These are phyloP conservation scores for Saksenaea vasiformis DNA, from an alignment of 371 early-diverging fungal genomes.

Conservation along the genomic window DNA sequence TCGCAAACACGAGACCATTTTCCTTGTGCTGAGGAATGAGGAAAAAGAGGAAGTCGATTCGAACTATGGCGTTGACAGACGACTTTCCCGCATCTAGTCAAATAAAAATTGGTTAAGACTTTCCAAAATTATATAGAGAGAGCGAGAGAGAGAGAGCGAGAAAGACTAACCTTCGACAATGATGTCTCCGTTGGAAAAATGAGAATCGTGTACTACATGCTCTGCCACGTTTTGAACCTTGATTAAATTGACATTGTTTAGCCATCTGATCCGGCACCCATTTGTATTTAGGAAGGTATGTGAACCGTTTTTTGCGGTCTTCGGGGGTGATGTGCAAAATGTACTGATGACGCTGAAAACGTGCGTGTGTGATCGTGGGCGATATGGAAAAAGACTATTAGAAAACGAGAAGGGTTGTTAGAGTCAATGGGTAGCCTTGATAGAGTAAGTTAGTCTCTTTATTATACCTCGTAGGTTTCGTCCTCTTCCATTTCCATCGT, in stretches of 20 bases:
- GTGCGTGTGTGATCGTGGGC: conserved; percentile 19
- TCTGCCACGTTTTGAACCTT: conserved; percentile 2
- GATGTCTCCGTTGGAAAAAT: conserved; percentile 44
- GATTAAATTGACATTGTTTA: conserved; percentile 37
- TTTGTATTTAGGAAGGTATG: conserved; percentile 25
- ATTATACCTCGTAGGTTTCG: not conserved
- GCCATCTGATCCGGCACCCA: conserved; percentile 43
- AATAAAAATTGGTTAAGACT: not conserved
- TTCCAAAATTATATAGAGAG: too few species aligned
- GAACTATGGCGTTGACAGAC: conserved; percentile 45
- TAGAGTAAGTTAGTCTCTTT: too few species aligned
- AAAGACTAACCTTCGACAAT: conserved; percentile 34
- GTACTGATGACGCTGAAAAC: conserved; percentile 36
- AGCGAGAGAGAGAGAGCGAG: too few species aligned
- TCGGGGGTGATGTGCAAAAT: conserved; percentile 28
- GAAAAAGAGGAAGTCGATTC: conserved; percentile 41
- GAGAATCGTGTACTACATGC: conserved; percentile 26
- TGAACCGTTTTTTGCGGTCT: conserved; percentile 32
- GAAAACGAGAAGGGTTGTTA: not conserved
- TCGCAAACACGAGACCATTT: conserved; percentile 50
- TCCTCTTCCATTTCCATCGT: conserved; percentile 8
- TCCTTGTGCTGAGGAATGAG: conserved; percentile 10
- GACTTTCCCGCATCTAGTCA: conserved; percentile 33
- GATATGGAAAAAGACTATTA: conserved; percentile 18
- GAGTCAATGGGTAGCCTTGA: too few species aligned